Base-by-base conservation (phyloP, 2,329 filamentous ascomycete species). In the Fonsecaea pugnacius region DNA sequence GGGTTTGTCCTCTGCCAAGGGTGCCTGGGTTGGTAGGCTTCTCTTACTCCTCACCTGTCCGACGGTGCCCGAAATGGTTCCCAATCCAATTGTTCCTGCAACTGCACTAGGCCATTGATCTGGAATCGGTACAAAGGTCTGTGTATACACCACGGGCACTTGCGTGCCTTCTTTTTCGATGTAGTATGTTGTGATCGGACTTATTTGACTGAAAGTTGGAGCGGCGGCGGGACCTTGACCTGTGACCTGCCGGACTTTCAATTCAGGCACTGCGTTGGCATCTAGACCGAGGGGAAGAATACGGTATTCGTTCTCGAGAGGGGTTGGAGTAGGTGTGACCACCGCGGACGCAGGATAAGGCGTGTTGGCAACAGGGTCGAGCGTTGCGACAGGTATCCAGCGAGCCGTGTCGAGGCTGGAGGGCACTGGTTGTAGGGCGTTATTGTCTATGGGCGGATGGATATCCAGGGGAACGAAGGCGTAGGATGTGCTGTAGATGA, bases 71-170 rank as follows among this genome's bases (percentile, higher is more conserved):
- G 48, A 18, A 35, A 72, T 70, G 21, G 72, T 73, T 10, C 76
- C 73, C 21, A 78, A 61, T 7, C 74, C 75, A 51, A 77, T 75
- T 6, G 69, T 63, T 9, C 73, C 74, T 1, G 62, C 62, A 12
- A 65, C 69, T 2, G 74, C 70, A 8, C 65, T 67, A 16, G 73
- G 67, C 73, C 72, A 75, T 58, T 75, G 74, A 58, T 75, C 72
- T 3, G 72, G 70, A 12, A 74, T 66, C 7, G 65, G 62, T 7
- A 71, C 54, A 57, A 75, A 75, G 18, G 64, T 69, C 56, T 75
- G 72, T 7, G 70, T 73, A 50, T 72, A 74, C 5, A 70, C 55
- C 10, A 71, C 64, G 21, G 64, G 68, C 16, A 70, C 63, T 16
- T 67, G 64, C 12, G 64, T 59, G 9, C 59, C 30, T 9, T 36